A percentile compares a stretch with the other conserved stretches of the same genome.
Conservation (phyloP, 2,329 filamentous ascomycete species). For the Diaporthe sp. region DNA sequence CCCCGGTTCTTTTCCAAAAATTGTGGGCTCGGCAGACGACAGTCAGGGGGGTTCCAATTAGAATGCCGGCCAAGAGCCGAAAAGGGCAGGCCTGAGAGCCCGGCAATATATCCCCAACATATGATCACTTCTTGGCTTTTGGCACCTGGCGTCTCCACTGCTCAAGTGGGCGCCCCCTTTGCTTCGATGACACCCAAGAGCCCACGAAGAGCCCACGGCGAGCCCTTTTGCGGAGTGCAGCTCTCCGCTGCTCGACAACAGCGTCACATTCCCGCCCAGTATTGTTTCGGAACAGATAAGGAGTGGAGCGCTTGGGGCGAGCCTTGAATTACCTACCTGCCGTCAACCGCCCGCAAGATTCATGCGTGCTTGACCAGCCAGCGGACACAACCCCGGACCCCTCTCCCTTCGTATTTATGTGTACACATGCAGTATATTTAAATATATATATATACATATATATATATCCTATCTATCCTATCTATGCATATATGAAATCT, state of each 20-base stretch:
- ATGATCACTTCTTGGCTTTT: slow-evolving; percentile 10
- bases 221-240: neutral
- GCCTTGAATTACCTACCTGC: neutral
- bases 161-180: neutral
- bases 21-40: neutral
- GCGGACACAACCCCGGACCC: neutral
- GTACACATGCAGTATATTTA: neutral
- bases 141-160: neutral
- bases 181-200: slow-evolving; percentile 5
- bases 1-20: neutral
- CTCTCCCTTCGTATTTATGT: neutral
- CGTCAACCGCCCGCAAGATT: neutral
- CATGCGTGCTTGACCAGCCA: neutral
- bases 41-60: neutral
- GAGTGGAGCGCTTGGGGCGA: slow-evolving; percentile 5
- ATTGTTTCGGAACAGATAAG: slow-evolving; percentile 8
- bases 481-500: neutral
- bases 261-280: neutral
- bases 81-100: slow-evolving; percentile 8
- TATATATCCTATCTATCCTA: neutral
- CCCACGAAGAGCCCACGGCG: neutral
- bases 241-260: slow-evolving; percentile 25
- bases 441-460: neutral
- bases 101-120: slow-evolving; percentile 17
- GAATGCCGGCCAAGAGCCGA: slow-evolving; percentile 9